Percentiles rank a stretch among this genome's conserved stretches.
Evolutionary conservation across 345 rosid genomes (phyloP).

Genomic region (Conringia planisiliqua): DNA sequence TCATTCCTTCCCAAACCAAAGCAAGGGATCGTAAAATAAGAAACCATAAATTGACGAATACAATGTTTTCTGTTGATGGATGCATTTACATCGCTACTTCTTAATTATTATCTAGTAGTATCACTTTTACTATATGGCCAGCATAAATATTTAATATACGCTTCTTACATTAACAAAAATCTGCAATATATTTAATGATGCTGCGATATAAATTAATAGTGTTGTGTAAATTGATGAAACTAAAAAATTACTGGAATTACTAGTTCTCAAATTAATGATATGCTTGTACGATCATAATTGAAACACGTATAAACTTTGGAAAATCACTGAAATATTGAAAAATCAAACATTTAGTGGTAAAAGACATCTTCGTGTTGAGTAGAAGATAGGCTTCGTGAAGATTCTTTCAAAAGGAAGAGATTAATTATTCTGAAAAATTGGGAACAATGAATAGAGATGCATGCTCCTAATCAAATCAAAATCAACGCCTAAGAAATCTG

Average conservation of each 20-base stretch:
- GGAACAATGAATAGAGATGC: not conserved
- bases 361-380: not conserved
- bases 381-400: not conserved
- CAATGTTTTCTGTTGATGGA: not conserved
- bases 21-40: not conserved
- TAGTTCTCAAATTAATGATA: not conserved
- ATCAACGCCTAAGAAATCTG: constrained; percentile 6
- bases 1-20: not conserved
- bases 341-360: not conserved
- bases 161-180: not conserved
- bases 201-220: not conserved
- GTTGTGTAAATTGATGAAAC: not conserved
- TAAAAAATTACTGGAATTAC: not conserved
- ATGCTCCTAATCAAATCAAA: constrained; percentile 18
- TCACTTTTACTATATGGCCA: not conserved
- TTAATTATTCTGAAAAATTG: not conserved
- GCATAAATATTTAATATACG: not conserved
- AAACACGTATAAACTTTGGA: not conserved
- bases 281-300: not conserved
- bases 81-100: not conserved
- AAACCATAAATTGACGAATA: not conserved
- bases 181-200: not conserved
- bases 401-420: not conserved
- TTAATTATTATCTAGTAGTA: not conserved
- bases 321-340: not conserved